phyloP scores from a whole-genome alignment of 2,329 filamentous ascomycete genomes.

The Diaporthe sp. region DNA sequence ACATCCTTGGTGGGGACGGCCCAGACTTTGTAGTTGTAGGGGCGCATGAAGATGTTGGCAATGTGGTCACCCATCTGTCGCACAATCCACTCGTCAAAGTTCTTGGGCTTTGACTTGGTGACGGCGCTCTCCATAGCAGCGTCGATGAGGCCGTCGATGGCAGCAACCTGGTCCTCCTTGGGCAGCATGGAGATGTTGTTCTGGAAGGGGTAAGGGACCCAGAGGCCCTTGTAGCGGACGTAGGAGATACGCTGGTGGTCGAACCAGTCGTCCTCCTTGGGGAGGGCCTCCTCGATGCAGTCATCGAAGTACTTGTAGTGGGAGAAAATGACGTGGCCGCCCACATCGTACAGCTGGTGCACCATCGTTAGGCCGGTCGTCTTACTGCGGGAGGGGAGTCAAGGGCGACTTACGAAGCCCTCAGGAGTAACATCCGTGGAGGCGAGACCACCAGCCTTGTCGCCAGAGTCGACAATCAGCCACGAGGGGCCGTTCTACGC shows the following conservation, averaged over 20 bases:
- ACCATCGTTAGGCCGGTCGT: conserved; percentile 1
- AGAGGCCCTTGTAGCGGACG: conserved; percentile 94
- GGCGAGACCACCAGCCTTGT: conserved; percentile 94
- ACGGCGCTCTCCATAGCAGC: conserved; percentile 90
- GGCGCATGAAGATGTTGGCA: conserved; percentile 97
- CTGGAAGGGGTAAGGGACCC: conserved; percentile 99
- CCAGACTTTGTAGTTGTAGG: conserved; percentile 99
- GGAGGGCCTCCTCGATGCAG: conserved; percentile 96
- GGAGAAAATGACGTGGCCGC: conserved; percentile 98
- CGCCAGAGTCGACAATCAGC: conserved; percentile 93
- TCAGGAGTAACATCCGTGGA: conserved; percentile 95
- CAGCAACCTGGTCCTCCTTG: conserved; percentile 96
- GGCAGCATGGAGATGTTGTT: conserved; percentile 99
- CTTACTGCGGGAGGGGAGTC: conserved; percentile 18
- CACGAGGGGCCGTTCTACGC: conserved; percentile 89
- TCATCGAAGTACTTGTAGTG: conserved; percentile 99
- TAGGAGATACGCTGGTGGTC: conserved; percentile 99
- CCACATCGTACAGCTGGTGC: conserved; percentile 93
- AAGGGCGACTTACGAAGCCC: conserved; percentile 82
- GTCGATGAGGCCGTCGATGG: conserved; percentile 96
- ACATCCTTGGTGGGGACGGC: conserved; percentile 97
- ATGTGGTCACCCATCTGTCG: conserved; percentile 91
- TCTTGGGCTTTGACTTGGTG: conserved; percentile 89
- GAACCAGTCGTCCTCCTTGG: conserved; percentile 95
- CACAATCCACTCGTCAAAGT: conserved; percentile 99